Conservation (phyloP, 345 rosid genomes). For the Anacardium occidentale region DNA sequence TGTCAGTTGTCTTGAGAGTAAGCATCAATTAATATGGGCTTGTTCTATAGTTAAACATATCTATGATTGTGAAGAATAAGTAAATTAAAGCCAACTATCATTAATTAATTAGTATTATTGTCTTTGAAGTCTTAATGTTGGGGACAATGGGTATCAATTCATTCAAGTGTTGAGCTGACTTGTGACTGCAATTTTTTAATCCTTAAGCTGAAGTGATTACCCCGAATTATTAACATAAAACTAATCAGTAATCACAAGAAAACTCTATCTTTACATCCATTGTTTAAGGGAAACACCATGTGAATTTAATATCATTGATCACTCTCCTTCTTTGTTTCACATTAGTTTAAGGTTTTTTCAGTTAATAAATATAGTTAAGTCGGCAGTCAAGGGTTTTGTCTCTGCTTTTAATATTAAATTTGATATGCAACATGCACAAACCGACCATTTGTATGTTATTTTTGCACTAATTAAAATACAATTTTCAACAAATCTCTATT, state of each 20-base stretch:
- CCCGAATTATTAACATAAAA: constrained; percentile 5
- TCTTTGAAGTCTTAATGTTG: background rate
- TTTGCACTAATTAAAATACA: background rate
- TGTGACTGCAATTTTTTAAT: background rate
- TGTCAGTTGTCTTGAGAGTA: background rate
- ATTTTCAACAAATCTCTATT: background rate
- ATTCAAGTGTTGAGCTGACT: constrained; percentile 12
- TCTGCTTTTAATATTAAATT: background rate
- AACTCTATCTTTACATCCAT: background rate
- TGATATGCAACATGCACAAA: background rate
- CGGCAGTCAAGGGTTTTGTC: background rate
- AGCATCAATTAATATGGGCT: background rate
- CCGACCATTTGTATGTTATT: constrained; percentile 6
- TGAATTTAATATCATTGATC: constrained; percentile 7
- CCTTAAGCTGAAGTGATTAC: constrained; percentile 5
- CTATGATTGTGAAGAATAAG: background rate
- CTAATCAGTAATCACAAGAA: constrained; percentile 6
- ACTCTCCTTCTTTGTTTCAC: background rate
- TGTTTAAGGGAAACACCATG: background rate
- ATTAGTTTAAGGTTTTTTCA: background rate
- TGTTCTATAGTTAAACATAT: background rate
- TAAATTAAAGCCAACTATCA: constrained; percentile 1
- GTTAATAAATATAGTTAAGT: background rate
- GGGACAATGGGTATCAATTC: constrained; percentile 5
- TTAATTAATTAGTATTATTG: background rate